phyloP scores from a whole-genome alignment of 208 protist species.

The Blastocrithidia nonstop region DNA sequence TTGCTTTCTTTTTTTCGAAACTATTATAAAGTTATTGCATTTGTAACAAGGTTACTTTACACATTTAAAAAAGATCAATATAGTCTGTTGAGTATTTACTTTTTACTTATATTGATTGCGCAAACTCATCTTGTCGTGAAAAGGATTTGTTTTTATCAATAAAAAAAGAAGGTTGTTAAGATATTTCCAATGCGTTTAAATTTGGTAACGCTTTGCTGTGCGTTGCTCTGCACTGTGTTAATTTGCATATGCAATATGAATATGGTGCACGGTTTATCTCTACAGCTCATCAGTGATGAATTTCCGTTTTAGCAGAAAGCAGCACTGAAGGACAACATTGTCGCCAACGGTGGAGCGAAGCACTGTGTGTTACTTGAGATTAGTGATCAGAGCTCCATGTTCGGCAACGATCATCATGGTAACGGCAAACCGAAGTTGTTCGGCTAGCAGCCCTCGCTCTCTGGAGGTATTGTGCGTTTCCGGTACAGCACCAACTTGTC shows the following conservation, averaged over 20 bases:
- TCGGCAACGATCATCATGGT: too few species aligned
- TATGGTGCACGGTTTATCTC: slow-evolving; percentile 7
- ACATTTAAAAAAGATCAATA: not conserved
- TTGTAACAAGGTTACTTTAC: too few species aligned
- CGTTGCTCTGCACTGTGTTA: too few species aligned
- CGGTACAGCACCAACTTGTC: slow-evolving; percentile 18
- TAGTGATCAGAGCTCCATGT: too few species aligned
- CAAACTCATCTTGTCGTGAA: not conserved
- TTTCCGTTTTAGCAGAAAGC: slow-evolving; percentile 1
- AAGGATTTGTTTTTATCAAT: not conserved
- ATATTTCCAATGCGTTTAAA: too few species aligned
- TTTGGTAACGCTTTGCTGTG: too few species aligned
- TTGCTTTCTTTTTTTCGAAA: slow-evolving; percentile 1
- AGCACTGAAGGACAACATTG: slow-evolving; percentile 5
- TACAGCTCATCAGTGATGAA: slow-evolving; percentile 8
- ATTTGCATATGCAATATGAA: too few species aligned
- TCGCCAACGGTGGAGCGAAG: not conserved
- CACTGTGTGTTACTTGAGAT: slow-evolving; percentile 6
- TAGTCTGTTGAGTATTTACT: slow-evolving; percentile 1
- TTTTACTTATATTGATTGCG: not conserved
- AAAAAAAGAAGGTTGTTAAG: slow-evolving; percentile 1
- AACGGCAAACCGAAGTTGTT: too few species aligned
- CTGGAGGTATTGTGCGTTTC: slow-evolving; percentile 16
- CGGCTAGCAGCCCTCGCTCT: too few species aligned
- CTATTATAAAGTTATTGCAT: too few species aligned